phyloP scores from a whole-genome alignment of 2,329 filamentous ascomycete genomes.

The Aspergillus terreus region DNA sequence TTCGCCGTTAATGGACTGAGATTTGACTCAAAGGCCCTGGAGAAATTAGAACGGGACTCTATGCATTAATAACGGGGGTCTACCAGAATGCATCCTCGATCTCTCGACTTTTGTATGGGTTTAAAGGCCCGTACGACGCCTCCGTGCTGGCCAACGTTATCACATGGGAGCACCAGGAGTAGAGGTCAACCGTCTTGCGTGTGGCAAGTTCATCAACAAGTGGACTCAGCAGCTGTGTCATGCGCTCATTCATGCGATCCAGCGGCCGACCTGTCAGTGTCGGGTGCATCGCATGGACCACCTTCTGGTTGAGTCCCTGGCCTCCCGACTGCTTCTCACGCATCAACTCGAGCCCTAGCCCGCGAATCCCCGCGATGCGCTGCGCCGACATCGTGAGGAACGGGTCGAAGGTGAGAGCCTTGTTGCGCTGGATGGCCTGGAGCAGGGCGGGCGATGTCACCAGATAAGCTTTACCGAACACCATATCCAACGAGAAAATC shows the following conservation, averaged over 20 bases:
- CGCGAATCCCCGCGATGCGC: constrained; percentile 17
- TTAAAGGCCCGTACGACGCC: constrained; percentile 25
- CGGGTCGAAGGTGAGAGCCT: constrained; percentile 22
- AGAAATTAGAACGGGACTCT: not conserved
- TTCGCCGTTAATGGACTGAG: constrained; percentile 27
- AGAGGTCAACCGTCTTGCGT: constrained; percentile 18
- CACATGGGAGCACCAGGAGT: constrained; percentile 22
- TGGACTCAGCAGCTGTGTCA: constrained; percentile 14
- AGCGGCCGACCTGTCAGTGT: constrained; percentile 19
- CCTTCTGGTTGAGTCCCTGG: constrained; percentile 10
- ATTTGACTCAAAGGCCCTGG: constrained; percentile 39
- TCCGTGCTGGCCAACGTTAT: constrained; percentile 27
- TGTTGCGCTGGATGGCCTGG: constrained; percentile 21
- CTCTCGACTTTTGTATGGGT: constrained; percentile 21
- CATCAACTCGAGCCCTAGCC: constrained; percentile 16
- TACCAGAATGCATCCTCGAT: constrained; percentile 10
- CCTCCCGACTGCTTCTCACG: constrained; percentile 18
- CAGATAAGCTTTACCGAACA: constrained; percentile 23
- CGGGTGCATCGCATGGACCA: constrained; percentile 23
- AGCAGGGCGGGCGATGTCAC: constrained; percentile 23
- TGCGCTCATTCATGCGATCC: constrained; percentile 24
- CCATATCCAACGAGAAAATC: constrained; percentile 22
- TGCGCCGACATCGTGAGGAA: constrained; percentile 15
- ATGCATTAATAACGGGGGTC: not conserved
- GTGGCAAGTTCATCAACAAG: constrained; percentile 16